Base-by-base conservation (phyloP, 1,284 basidiomycete genomes). In the Stygiomarasmius scandens region DNA sequence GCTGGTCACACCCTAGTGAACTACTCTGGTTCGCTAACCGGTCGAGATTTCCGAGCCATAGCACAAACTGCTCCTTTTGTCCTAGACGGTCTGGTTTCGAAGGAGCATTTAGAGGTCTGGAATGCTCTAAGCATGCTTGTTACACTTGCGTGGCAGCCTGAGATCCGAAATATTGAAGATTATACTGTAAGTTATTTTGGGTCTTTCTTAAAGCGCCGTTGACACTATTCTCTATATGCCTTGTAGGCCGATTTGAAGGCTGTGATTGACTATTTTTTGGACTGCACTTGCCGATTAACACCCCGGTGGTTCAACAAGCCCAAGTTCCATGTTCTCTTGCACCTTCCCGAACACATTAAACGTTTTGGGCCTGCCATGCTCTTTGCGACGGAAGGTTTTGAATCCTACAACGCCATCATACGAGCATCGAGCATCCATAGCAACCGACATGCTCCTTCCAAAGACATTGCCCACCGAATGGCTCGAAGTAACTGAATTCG, bases 351-450 rank as follows among this genome's bases (percentile, higher is more conserved):
- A 0, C 70, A 75, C 62, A 68, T 76, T 34, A 59, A 64, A 0
- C 64, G 68, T 0, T 76, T 77, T 64, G 75, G 75, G 0, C 76
- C 74, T 22, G 72, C 73, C 0, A 72, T 75, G 8, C 62, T 76
- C 0, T 76, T 75, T 65, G 71, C 73, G 1, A 81, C 78, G 0
- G 78, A 82, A 52, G 66, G 58, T 0, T 82, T 80, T 58, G 77
- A 82, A 60, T 79, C 74, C 0, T 80, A 70, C 68, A 82, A 82
- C 66, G 70, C 72, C 1, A 67, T 82, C 5, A 78, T 81, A 8
- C 69, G 74, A 0, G 55, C 66, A 0, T 66, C 66, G 16, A 79
- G 78, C 59, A 63, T 81, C 1, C 71, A 77, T 38, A 72, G 69
- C 1, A 82, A 81, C 60, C 66, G 72, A 1, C 76, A 76, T 16